Conservation (phyloP, 1,139 yeast genomes). For the Kodamaea derodonti region DNA sequence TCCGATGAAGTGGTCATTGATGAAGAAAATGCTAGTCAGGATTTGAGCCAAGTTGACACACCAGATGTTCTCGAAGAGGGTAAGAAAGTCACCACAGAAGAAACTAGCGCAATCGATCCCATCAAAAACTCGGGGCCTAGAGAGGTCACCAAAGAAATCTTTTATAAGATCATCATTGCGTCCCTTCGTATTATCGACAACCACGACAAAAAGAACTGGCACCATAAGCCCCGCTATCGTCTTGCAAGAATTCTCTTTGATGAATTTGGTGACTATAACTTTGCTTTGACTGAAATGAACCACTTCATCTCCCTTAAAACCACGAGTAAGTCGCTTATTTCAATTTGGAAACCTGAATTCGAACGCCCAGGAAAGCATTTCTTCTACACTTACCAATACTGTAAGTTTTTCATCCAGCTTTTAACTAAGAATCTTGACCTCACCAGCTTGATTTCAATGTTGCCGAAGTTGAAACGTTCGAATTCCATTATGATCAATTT, state of each 20-base stretch:
- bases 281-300: slow-evolving; percentile 64
- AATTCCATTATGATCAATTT: slow-evolving; percentile 70
- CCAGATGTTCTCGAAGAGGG: too few species aligned
- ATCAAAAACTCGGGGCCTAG: neutral
- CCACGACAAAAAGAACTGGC: slow-evolving; percentile 86
- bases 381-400: slow-evolving; percentile 68
- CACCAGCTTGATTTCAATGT: slow-evolving; percentile 53
- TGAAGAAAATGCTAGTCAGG: neutral
- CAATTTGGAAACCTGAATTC: slow-evolving; percentile 88
- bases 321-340: slow-evolving; percentile 67
- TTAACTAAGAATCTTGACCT: slow-evolving; percentile 55
- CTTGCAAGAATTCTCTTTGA: slow-evolving; percentile 62
- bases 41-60: too few species aligned
- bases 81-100: neutral
- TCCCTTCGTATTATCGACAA: slow-evolving; percentile 37
- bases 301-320: slow-evolving; percentile 63
- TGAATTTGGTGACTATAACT: slow-evolving; percentile 46
- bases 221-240: slow-evolving; percentile 77
- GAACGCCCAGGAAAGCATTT: slow-evolving; percentile 95
- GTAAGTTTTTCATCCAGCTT: slow-evolving; percentile 58
- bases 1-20: neutral
- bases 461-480: slow-evolving; percentile 70
- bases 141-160: slow-evolving; percentile 20
- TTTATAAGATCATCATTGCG: slow-evolving; percentile 21
- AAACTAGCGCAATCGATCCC: too few species aligned